phyloP scores from a whole-genome alignment of 2,329 filamentous ascomycete genomes.

The Cladorrhinum sp. region DNA sequence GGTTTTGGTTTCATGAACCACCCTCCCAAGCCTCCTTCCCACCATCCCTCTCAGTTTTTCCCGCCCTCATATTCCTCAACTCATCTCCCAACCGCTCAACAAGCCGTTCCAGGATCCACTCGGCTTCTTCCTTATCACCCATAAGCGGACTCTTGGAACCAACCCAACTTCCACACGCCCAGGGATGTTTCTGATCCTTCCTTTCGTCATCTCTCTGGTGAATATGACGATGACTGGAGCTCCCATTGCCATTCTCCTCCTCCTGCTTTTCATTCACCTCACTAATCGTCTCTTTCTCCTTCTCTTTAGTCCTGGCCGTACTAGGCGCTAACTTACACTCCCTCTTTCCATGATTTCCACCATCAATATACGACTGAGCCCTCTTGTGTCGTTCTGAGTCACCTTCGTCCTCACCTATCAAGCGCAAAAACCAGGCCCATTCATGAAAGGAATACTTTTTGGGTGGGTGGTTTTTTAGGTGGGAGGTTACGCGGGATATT shows the following conservation, averaged over 20 bases:
- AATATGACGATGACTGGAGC: conserved; percentile 28
- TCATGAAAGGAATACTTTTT: conserved; percentile 76
- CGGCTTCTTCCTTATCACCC: conserved; percentile 63
- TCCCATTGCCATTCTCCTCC: no score
- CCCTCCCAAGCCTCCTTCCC: neutral
- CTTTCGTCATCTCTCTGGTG: neutral
- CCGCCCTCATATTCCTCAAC: conserved; percentile 35
- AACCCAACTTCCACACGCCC: conserved; percentile 65
- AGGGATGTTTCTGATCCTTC: neutral
- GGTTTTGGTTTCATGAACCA: neutral
- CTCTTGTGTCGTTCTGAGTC: conserved; percentile 49
- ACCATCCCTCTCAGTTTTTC: neutral
- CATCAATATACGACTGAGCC: conserved; percentile 4
- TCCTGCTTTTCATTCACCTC: conserved; percentile 23
- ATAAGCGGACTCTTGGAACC: conserved; percentile 67
- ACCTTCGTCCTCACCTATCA: conserved; percentile 67
- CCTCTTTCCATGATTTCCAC: neutral
- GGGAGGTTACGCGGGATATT: conserved; percentile 63
- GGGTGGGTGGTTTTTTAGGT: conserved; percentile 55
- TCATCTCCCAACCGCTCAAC: conserved; percentile 53
- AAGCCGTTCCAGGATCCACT: conserved; percentile 70
- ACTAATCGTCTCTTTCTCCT: conserved; percentile 16
- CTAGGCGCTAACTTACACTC: neutral
- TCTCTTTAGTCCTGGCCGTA: conserved; percentile 9
- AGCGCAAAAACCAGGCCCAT: conserved; percentile 78